Evolutionary conservation across 164 flowering plant genomes (phyloP).

Genomic region (Litsea cubeba): DNA sequence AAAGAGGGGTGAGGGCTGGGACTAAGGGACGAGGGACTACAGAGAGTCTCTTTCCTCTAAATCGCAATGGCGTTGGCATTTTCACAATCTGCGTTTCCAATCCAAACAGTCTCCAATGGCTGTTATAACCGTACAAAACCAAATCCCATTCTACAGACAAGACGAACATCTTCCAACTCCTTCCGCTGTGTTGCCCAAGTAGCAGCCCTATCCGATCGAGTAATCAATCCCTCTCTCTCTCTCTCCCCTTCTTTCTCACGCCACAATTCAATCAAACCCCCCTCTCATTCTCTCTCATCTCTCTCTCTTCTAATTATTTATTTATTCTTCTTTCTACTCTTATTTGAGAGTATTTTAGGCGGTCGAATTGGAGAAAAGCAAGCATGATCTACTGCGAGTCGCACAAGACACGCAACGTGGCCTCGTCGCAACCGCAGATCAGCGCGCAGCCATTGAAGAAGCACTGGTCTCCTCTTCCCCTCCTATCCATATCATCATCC

Average conservation of each 20-base stretch:
- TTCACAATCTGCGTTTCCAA: background rate
- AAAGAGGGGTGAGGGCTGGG: too few species aligned
- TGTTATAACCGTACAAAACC: background rate
- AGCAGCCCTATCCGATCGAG: constrained; percentile 5
- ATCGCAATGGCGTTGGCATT: background rate
- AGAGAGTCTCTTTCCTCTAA: background rate
- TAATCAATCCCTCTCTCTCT: background rate
- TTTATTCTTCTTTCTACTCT: background rate
- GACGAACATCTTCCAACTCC: background rate
- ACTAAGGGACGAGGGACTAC: too few species aligned
- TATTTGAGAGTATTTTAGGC: background rate
- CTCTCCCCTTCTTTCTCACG: background rate
- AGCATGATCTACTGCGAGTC: constrained; percentile 52
- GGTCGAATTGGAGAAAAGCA: constrained; percentile 50
- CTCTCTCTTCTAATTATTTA: background rate
- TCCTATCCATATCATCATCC: background rate
- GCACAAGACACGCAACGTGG: constrained; percentile 83
- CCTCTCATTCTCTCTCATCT: background rate
- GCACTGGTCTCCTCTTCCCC: constrained; percentile 43
- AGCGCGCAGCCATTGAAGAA: constrained; percentile 79
- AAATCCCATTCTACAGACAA: background rate
- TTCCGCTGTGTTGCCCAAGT: constrained; percentile 11
- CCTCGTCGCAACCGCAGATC: constrained; percentile 52
- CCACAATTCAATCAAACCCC: background rate
- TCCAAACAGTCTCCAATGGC: background rate